A percentile compares a stretch with the other conserved stretches of the same genome.
Conservation (phyloP, 163 green algal species). For the Prototheca stagnorum region DNA sequence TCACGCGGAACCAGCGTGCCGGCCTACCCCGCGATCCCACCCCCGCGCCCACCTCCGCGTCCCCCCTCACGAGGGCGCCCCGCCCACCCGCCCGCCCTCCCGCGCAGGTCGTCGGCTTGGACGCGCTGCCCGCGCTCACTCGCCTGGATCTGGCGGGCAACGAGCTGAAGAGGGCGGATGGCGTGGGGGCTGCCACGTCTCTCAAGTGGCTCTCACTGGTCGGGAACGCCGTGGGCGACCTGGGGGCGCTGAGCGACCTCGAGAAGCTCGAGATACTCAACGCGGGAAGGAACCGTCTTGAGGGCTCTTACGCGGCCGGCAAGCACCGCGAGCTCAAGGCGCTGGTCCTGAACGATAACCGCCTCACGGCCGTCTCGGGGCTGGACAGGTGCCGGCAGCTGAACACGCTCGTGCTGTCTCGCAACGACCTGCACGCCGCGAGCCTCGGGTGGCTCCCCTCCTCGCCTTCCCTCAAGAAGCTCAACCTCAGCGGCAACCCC, state of each 20-base stretch:
- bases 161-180: conserved; percentile 12
- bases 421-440: conserved; percentile 18
- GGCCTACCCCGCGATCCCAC: no score
- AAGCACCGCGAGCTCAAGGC: conserved; percentile 18
- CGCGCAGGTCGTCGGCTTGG: conserved; percentile 19
- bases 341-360: conserved; percentile 32
- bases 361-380: conserved; percentile 9
- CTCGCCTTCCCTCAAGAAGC: conserved; percentile 19
- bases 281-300: conserved; percentile 17
- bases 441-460: conserved; percentile 10
- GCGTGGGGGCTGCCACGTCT: conserved; percentile 1
- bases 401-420: conserved; percentile 31
- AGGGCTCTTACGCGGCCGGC: conserved; percentile 12
- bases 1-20: no score
- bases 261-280: conserved; percentile 22
- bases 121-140: conserved; percentile 3
- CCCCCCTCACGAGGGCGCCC: no score
- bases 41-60: no score
- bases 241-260: conserved; percentile 6
- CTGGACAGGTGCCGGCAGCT: conserved; percentile 18
- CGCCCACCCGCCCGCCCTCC: neutral
- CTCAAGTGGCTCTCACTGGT: conserved; percentile 22
- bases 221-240: conserved; percentile 8
- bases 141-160: conserved; percentile 24
- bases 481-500: conserved; percentile 26